Percentiles rank a stretch among this genome's conserved stretches.
phyloP scores from a whole-genome alignment of 257 asterid species.

The Ligustrum vulgare region DNA sequence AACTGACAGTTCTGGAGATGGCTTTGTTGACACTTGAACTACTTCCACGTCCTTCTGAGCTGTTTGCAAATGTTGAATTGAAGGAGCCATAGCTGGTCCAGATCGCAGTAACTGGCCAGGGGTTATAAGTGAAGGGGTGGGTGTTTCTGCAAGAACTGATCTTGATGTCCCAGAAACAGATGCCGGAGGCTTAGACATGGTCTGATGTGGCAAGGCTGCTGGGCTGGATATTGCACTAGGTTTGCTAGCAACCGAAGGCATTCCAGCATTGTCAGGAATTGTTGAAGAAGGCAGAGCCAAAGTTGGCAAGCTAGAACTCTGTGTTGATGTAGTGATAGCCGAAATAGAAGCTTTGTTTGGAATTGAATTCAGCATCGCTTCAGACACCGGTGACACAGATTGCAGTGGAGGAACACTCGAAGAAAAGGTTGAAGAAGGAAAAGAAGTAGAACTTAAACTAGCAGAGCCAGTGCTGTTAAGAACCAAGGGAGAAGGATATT shows the following conservation, averaged over 20 bases:
- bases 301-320: slow-evolving; percentile 46
- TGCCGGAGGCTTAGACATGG: slow-evolving; percentile 40
- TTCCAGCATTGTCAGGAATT: slow-evolving; percentile 42
- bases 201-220: slow-evolving; percentile 44
- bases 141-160: slow-evolving; percentile 47
- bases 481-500: slow-evolving; percentile 49
- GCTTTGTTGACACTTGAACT: slow-evolving; percentile 62
- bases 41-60: slow-evolving; percentile 88
- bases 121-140: slow-evolving; percentile 65
- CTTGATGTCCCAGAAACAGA: slow-evolving; percentile 45
- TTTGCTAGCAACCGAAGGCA: slow-evolving; percentile 42
- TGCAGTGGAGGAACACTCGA: slow-evolving; percentile 51
- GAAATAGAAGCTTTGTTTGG: slow-evolving; percentile 58
- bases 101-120: slow-evolving; percentile 85
- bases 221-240: slow-evolving; percentile 39
- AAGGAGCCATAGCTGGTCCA: slow-evolving; percentile 50
- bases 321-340: slow-evolving; percentile 37
- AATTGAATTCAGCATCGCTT: slow-evolving; percentile 34
- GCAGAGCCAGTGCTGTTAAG: slow-evolving; percentile 43
- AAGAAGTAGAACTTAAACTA: slow-evolving; percentile 42
- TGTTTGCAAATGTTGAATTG: slow-evolving; percentile 51
- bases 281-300: slow-evolving; percentile 41
- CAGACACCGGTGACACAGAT: slow-evolving; percentile 47
- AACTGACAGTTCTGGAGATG: slow-evolving; percentile 48
- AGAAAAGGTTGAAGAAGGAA: slow-evolving; percentile 27